Evolutionary conservation across 352 stramenopile genomes (phyloP).

Genomic region (Globisporangium middletonii): DNA sequence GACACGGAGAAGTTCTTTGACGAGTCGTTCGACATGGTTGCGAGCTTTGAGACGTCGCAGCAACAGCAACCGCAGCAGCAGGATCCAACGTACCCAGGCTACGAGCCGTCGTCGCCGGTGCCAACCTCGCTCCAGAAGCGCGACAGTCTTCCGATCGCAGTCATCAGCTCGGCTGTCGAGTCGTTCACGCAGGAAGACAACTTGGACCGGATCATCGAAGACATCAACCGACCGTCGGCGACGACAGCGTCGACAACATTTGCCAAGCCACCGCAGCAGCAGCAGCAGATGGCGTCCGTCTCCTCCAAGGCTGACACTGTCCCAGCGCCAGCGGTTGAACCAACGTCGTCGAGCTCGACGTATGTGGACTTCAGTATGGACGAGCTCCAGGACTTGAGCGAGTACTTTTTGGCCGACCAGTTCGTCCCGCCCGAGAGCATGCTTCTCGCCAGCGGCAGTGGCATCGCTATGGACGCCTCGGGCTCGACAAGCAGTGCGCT

Average conservation of each 20-base stretch:
- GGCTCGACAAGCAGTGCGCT: background rate
- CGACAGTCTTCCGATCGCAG: slow-evolving; percentile 63
- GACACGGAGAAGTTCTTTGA: slow-evolving; percentile 63
- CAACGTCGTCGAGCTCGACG: slow-evolving; percentile 31
- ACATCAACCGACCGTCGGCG: slow-evolving; percentile 49
- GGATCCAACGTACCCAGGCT: slow-evolving; percentile 8
- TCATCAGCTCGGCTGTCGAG: slow-evolving; percentile 58
- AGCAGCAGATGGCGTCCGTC: slow-evolving; percentile 16
- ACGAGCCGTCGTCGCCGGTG: slow-evolving; percentile 8
- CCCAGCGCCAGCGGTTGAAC: slow-evolving; percentile 19
- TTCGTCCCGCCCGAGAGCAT: slow-evolving; percentile 18
- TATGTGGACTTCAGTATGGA: slow-evolving; percentile 60
- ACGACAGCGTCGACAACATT: slow-evolving; percentile 20
- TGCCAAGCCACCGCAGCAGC: slow-evolving; percentile 25
- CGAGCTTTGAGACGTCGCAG: slow-evolving; percentile 11
- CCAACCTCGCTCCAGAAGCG: slow-evolving; percentile 24
- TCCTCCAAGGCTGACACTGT: slow-evolving; percentile 15
- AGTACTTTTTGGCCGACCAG: slow-evolving; percentile 67
- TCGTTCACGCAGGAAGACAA: slow-evolving; percentile 74
- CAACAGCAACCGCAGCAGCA: slow-evolving; percentile 18
- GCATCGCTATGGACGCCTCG: background rate
- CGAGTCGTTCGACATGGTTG: slow-evolving; percentile 42
- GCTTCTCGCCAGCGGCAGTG: background rate
- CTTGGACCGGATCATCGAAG: slow-evolving; percentile 70
- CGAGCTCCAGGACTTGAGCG: slow-evolving; percentile 67